Conservation (phyloP, 768 basidiomycete species). For the Pleurotus djamor region DNA sequence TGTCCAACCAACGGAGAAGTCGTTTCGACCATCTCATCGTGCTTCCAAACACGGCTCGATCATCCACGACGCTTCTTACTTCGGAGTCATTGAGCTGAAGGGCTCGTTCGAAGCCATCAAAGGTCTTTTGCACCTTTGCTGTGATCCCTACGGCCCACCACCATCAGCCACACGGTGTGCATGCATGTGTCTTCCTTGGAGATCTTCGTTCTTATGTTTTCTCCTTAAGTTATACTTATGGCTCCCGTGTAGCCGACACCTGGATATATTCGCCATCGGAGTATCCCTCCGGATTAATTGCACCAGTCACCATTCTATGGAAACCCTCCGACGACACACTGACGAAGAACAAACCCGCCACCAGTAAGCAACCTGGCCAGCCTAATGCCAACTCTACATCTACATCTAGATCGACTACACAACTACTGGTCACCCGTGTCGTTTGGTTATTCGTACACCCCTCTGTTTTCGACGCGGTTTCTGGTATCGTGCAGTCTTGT, state of each 20-base stretch:
- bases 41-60: slow-evolving; percentile 85
- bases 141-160: slow-evolving; percentile 61
- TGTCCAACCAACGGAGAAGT: slow-evolving; percentile 85
- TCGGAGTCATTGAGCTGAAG: slow-evolving; percentile 68
- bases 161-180: slow-evolving; percentile 60
- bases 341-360: slow-evolving; percentile 17
- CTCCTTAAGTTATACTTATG: slow-evolving; percentile 54
- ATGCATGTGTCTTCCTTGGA: not conserved
- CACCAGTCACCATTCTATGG: slow-evolving; percentile 78
- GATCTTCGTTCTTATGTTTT: not conserved
- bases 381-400: slow-evolving; percentile 24
- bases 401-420: slow-evolving; percentile 13
- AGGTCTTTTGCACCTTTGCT: slow-evolving; percentile 48
- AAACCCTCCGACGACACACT: slow-evolving; percentile 28
- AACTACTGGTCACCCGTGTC: slow-evolving; percentile 15
- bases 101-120: slow-evolving; percentile 60
- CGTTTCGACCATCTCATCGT: slow-evolving; percentile 88
- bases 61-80: slow-evolving; percentile 89
- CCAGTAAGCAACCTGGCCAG: no score
- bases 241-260: slow-evolving; percentile 65
- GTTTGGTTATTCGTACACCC: slow-evolving; percentile 87
- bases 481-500: slow-evolving; percentile 46
- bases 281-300: slow-evolving; percentile 73
- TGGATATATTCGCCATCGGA: slow-evolving; percentile 57
- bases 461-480: slow-evolving; percentile 56